Percentiles rank a stretch among this genome's conserved stretches.
These are phyloP conservation scores for Zostera marina DNA, from an alignment of 116 monocot species.

Conservation along the genomic window DNA sequence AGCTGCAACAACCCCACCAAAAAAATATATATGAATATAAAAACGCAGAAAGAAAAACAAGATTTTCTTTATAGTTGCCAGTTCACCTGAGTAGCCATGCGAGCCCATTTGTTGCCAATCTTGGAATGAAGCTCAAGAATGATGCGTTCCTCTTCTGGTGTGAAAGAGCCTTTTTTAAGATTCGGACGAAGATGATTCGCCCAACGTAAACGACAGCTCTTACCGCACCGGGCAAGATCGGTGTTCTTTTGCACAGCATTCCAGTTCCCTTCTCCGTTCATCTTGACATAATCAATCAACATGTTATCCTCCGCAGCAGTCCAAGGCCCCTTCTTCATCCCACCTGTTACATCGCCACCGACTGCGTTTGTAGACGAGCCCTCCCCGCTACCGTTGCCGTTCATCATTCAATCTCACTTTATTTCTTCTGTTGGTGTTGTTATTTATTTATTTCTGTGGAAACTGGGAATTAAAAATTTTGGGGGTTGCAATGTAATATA, in stretches of 20 bases:
- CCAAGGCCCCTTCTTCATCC: conserved; percentile 31
- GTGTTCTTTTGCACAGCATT: conserved; percentile 31
- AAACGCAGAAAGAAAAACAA: background rate
- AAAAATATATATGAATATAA: background rate
- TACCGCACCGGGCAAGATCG: conserved; percentile 44
- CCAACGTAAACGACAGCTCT: conserved; percentile 87
- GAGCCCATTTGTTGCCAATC: conserved; percentile 49
- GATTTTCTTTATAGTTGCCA: background rate
- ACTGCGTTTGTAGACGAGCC: background rate
- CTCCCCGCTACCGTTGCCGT: background rate
- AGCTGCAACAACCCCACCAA: conserved; percentile 15
- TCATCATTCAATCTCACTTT: background rate
- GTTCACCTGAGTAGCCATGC: conserved; percentile 32
- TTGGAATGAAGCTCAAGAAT: conserved; percentile 31
- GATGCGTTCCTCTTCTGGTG: conserved; percentile 30
- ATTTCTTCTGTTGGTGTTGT: too few relatives aligned
- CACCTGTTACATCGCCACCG: background rate
- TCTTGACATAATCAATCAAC: conserved; percentile 18
- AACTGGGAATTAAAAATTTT: too few relatives aligned
- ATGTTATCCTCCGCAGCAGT: conserved; percentile 28
- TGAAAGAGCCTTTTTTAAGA: conserved; percentile 54
- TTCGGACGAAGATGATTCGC: conserved; percentile 75
- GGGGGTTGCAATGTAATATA: too few relatives aligned
- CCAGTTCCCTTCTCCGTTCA: conserved; percentile 31
- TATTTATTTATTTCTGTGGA: too few relatives aligned